Conservation (phyloP, 345 rosid species). For the Euclidium syriacum region DNA sequence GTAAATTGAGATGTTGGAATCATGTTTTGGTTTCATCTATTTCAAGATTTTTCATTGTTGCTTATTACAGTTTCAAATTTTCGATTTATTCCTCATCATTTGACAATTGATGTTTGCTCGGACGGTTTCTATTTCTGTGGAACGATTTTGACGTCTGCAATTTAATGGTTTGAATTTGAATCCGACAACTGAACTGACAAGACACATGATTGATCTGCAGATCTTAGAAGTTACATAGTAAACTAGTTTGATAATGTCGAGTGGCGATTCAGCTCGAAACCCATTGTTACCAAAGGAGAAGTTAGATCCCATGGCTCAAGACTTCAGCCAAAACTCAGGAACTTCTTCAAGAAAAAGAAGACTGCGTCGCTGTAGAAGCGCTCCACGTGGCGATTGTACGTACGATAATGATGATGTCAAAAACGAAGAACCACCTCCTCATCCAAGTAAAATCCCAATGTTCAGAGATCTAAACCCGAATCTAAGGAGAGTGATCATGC, state of each 20-base stretch:
- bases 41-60: background rate
- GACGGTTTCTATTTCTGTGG: background rate
- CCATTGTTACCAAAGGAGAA: slow-evolving; percentile 48
- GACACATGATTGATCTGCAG: slow-evolving; percentile 10
- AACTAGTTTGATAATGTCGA: slow-evolving; percentile 38
- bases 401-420: slow-evolving; percentile 17
- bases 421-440: slow-evolving; percentile 24
- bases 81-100: background rate
- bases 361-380: slow-evolving; percentile 56
- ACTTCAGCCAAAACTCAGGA: slow-evolving; percentile 19
- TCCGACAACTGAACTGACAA: background rate
- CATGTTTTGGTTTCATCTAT: background rate
- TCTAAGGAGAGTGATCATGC: slow-evolving; percentile 35
- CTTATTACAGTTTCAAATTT: background rate
- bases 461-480: slow-evolving; percentile 43
- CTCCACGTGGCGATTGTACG: slow-evolving; percentile 53
- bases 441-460: slow-evolving; percentile 28
- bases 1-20: background rate
- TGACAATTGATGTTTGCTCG: background rate
- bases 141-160: background rate
- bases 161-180: background rate
- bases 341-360: slow-evolving; percentile 38
- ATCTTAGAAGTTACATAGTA: background rate
- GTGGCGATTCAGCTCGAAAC: slow-evolving; percentile 32
- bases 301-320: slow-evolving; percentile 23